Base-by-base conservation (phyloP, 768 basidiomycete species). In the Dentipellis fragilis region DNA sequence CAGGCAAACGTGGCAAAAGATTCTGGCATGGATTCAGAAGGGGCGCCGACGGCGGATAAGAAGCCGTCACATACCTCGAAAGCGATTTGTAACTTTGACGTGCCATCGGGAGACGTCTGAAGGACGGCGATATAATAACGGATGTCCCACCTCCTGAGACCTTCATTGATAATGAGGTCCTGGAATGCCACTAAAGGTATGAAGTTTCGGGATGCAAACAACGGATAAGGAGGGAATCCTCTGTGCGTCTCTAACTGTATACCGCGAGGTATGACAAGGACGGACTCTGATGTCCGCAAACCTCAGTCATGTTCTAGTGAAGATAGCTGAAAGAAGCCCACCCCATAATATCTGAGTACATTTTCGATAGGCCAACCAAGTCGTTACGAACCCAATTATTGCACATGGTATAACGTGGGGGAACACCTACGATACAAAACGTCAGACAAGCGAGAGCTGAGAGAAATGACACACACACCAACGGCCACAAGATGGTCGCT, bases 81-180 rank as follows among this genome's bases (percentile, higher is more conserved):
- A 4, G 78, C 80, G 39, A 89, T 79, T 7, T 78, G 71, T 5
- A 87, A 58, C 11, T 62, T 59, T 59, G 71, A 64, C 0, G 62
- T 57, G 14, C 66, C 69, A 16, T 58, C 59, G 23, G 55, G 58
- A 34, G 70, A 64, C 36, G 66, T 63, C 34, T 72, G 70, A 19
- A 83, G 61, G 22, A 73, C 75, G 12, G 76, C 82, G 9, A 89
- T 69, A 63, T 86, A 89, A 63, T 80, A 87, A 14, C 80, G 75
- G 19, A 89, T 75, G 66, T 86, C 73, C 88, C 88, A 92, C 49
- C 85, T 68, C 10, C 68, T 73, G 14, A 90, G 66, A 1, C 82
- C 88, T 66, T 92, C 89, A 61, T 89, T 85, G 54, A 91, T 83
- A 29, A 89, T 61, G 46, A 86, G 71, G 55, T 88, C 85, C 52